Evolutionary conservation across 441 rosid genomes (phyloP).

Genomic region (Syzygium syzygioides): DNA sequence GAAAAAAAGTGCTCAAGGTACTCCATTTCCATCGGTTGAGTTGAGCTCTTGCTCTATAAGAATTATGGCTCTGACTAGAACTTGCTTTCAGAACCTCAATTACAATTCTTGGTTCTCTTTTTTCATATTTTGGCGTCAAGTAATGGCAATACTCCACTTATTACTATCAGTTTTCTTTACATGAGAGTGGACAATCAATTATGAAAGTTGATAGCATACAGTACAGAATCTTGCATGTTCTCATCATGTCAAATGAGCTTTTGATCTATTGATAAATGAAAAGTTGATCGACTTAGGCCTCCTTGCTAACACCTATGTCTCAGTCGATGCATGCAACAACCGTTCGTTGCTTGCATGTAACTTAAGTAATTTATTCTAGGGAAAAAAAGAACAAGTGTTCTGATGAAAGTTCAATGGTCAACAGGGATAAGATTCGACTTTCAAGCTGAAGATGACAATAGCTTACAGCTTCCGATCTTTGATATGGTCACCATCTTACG

Average conservation of each 20-base stretch:
- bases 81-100: not conserved
- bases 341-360: not conserved
- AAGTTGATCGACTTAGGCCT: not conserved
- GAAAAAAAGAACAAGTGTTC: not conserved
- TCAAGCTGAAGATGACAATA: not conserved
- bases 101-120: not conserved
- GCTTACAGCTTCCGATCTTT: slow-evolving; percentile 10
- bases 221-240: not conserved
- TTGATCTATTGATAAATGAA: not conserved
- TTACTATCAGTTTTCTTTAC: not conserved
- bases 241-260: not conserved
- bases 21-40: not conserved
- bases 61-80: not conserved
- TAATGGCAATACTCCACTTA: not conserved
- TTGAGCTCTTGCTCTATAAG: not conserved
- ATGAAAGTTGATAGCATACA: not conserved
- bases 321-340: not conserved
- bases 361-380: not conserved
- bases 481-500: not conserved
- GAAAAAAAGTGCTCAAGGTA: not conserved
- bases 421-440: not conserved
- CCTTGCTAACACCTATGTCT: not conserved
- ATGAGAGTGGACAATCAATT: not conserved
- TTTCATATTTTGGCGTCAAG: not conserved
- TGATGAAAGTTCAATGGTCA: not conserved